These are phyloP conservation scores for Silene uniflora DNA, from an alignment of 148 eudicot genomes.

Conservation along the genomic window DNA sequence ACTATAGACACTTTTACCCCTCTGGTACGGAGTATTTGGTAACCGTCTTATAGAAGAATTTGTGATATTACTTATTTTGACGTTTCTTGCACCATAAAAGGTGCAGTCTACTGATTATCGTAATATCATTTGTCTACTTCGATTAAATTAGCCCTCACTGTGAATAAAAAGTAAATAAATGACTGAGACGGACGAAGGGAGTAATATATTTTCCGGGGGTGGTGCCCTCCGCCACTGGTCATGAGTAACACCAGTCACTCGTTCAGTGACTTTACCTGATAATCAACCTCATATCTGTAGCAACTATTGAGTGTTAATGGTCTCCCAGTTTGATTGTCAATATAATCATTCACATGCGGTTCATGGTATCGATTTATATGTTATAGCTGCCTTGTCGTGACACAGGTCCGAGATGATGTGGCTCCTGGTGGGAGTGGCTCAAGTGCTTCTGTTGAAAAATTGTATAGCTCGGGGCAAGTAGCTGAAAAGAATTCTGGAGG, in stretches of 20 bases:
- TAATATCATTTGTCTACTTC: too few relatives aligned
- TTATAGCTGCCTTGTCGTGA: background rate
- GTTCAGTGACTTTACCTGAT: too few relatives aligned
- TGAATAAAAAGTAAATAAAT: too few relatives aligned
- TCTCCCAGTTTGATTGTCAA: background rate
- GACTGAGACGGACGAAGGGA: too few relatives aligned
- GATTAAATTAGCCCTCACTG: too few relatives aligned
- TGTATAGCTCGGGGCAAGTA: background rate
- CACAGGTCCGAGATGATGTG: slow-evolving; percentile 28
- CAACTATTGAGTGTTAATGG: background rate
- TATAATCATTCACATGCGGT: background rate
- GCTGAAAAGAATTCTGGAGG: slow-evolving; percentile 8
- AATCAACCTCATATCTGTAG: background rate
- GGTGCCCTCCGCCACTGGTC: too few relatives aligned
- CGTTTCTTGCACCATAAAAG: background rate
- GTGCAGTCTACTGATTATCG: background rate
- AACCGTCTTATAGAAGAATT: too few relatives aligned
- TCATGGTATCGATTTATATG: background rate
- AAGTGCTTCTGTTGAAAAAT: slow-evolving; percentile 6
- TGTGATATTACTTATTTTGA: background rate
- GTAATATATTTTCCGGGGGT: too few relatives aligned
- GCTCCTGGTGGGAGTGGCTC: slow-evolving; percentile 18
- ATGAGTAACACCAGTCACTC: too few relatives aligned
- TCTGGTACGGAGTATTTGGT: too few relatives aligned
- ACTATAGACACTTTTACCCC: too few relatives aligned